Evolutionary conservation across 495 filamentous ascomycete species (phyloP).

Genomic region (Copromyces sp.): DNA sequence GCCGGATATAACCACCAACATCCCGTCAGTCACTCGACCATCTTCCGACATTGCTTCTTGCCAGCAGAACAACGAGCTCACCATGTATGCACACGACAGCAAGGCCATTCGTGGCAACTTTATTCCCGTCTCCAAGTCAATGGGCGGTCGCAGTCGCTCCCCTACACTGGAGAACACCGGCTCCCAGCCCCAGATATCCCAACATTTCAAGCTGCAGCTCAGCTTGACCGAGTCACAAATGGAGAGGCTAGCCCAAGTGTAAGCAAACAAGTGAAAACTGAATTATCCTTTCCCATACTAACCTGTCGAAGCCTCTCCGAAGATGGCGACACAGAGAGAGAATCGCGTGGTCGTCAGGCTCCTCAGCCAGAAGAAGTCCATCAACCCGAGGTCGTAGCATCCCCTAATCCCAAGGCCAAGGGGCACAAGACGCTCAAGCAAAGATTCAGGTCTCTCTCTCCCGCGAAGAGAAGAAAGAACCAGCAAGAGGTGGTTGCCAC

Average conservation of each 20-base stretch:
- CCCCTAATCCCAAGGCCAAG: background rate
- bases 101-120: conserved; percentile 19
- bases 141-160: conserved; percentile 6
- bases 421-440: conserved; percentile 4
- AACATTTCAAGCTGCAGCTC: conserved; percentile 8
- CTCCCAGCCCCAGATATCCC: background rate
- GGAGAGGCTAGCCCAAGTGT: conserved; percentile 15
- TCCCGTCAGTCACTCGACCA: background rate
- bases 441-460: conserved; percentile 11
- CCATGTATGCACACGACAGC: background rate
- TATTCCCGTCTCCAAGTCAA: conserved; percentile 9
- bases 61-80: background rate
- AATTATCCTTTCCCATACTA: background rate
- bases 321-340: background rate
- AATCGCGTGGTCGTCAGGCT: background rate
- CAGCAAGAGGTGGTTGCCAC: background rate
- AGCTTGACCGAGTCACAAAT: conserved; percentile 21
- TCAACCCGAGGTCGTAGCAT: background rate
- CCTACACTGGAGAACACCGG: background rate
- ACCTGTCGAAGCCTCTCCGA: conserved; percentile 2
- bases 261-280: background rate
- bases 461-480: conserved; percentile 3
- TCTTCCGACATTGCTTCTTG: background rate
- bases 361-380: background rate
- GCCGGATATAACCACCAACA: background rate